Evolutionary conservation across 345 rosid genomes (phyloP).

Genomic region (Erucastrum elatum): DNA sequence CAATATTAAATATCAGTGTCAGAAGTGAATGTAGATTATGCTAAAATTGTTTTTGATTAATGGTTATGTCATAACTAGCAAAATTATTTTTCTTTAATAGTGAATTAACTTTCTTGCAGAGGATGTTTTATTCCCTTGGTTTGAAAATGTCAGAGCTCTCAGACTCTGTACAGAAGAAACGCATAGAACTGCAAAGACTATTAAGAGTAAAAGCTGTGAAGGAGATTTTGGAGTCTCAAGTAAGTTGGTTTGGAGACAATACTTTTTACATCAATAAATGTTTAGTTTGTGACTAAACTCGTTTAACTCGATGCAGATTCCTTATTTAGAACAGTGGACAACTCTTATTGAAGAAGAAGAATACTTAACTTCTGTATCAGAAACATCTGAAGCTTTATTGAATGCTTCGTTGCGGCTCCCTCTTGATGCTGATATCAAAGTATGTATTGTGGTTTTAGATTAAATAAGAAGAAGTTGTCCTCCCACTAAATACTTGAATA

Average conservation of each 20-base stretch:
- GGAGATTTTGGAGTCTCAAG: slow-evolving; percentile 66
- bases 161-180: slow-evolving; percentile 62
- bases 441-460: neutral
- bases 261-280: neutral
- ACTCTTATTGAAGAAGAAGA: slow-evolving; percentile 49
- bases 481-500: neutral
- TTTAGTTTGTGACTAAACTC: neutral
- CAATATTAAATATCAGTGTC: too few relatives aligned
- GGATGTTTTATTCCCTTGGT: slow-evolving; percentile 54
- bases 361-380: slow-evolving; percentile 54
- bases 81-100: neutral
- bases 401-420: slow-evolving; percentile 67
- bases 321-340: slow-evolving; percentile 75
- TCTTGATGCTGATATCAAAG: slow-evolving; percentile 48
- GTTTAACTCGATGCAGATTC: slow-evolving; percentile 52
- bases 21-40: too few relatives aligned
- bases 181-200: slow-evolving; percentile 51
- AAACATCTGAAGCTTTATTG: slow-evolving; percentile 59
- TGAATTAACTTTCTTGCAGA: slow-evolving; percentile 45
- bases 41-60: too few relatives aligned
- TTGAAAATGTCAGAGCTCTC: slow-evolving; percentile 58
- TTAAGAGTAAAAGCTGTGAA: slow-evolving; percentile 47
- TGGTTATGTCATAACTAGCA: neutral
- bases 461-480: neutral
- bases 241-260: slow-evolving; percentile 38